These are phyloP conservation scores for Aegle marmelos DNA, from an alignment of 345 rosid species.

Conservation along the genomic window DNA sequence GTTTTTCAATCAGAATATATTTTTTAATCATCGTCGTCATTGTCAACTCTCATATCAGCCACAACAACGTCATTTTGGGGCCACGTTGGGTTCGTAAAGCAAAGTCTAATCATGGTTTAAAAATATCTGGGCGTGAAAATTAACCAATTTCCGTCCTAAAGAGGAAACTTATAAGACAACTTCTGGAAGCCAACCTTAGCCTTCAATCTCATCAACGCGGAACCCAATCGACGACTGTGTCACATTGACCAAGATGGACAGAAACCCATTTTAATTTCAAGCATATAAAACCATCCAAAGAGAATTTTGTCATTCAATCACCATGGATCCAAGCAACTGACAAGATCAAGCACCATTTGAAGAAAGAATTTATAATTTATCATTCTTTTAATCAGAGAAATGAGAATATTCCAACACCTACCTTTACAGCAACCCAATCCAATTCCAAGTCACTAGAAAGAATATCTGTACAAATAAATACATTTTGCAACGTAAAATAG, in stretches of 20 bases:
- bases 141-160: neutral
- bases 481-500: slow-evolving; percentile 27
- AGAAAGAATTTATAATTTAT: neutral
- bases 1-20: too few species aligned
- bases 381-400: slow-evolving; percentile 21
- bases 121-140: too few species aligned
- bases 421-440: slow-evolving; percentile 20
- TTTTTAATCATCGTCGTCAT: too few species aligned
- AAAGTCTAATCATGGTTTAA: too few species aligned
- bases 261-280: too few species aligned
- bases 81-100: too few species aligned
- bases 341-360: neutral
- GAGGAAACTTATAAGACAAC: neutral
- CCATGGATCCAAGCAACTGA: neutral
- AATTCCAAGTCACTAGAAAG: slow-evolving; percentile 21
- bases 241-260: too few species aligned
- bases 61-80: too few species aligned
- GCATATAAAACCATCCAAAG: neutral
- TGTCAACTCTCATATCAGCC: too few species aligned
- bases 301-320: too few species aligned
- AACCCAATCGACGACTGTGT: too few species aligned
- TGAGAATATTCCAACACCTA: slow-evolving; percentile 39
- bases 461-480: slow-evolving; percentile 25
- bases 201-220: neutral
- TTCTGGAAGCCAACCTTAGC: neutral